Evolutionary conservation across 1,139 yeast species (phyloP).

Genomic region (Yamadazyma sp.): DNA sequence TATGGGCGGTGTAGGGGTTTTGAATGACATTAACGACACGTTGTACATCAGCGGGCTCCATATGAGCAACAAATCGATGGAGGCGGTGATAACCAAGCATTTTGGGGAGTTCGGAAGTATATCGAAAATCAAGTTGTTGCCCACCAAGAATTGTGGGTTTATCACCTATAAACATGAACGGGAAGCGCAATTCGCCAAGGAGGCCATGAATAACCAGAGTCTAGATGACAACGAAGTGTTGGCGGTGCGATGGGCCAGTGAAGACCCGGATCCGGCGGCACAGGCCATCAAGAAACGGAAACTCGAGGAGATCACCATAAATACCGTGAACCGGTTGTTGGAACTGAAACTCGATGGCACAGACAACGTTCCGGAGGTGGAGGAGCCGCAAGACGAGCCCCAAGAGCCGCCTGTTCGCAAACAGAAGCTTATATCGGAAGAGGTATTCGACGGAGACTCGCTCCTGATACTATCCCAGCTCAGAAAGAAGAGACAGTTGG

Average conservation of each 20-base stretch:
- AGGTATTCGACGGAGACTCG: conserved; percentile 12
- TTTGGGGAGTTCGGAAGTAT: conserved; percentile 80
- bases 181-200: conserved; percentile 91
- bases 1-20: conserved; percentile 94
- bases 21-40: conserved; percentile 66
- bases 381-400: conserved; percentile 10
- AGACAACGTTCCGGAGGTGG: conserved; percentile 8
- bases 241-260: conserved; percentile 84
- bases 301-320: conserved; percentile 34
- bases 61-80: conserved; percentile 24
- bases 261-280: conserved; percentile 79
- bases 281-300: conserved; percentile 48
- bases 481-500: conserved; percentile 7
- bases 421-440: not conserved
- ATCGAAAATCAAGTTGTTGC: conserved; percentile 64
- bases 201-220: conserved; percentile 85
- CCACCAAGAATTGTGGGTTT: conserved; percentile 73
- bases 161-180: conserved; percentile 66
- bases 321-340: conserved; percentile 33
- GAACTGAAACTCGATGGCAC: conserved; percentile 4
- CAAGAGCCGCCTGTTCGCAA: not conserved
- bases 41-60: conserved; percentile 73
- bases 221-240: conserved; percentile 64
- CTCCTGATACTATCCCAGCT: conserved; percentile 12
- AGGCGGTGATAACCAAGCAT: conserved; percentile 37